Conservation (phyloP, 495 filamentous ascomycete species). For the Talaromyces thailandensis region DNA sequence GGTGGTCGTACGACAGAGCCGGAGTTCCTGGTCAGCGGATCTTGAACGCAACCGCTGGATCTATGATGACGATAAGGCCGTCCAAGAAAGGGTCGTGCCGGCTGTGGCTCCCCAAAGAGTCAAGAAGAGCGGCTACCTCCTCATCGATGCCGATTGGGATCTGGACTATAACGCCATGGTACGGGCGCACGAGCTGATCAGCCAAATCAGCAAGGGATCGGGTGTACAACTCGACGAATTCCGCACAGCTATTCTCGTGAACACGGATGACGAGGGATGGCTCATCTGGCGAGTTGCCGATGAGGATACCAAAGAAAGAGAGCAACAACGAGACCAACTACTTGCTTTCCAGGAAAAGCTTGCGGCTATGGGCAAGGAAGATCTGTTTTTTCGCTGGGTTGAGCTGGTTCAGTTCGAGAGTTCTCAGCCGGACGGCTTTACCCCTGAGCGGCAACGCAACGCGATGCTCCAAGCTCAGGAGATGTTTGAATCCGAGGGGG, state of each 20-base stretch:
- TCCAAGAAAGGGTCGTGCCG: conserved; percentile 42
- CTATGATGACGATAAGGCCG: conserved; percentile 34
- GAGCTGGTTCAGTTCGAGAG: conserved; percentile 80
- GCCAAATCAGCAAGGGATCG: conserved; percentile 33
- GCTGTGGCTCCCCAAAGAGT: conserved; percentile 57
- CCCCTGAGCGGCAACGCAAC: conserved; percentile 52
- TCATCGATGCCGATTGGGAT: conserved; percentile 73
- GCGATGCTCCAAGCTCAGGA: conserved; percentile 56
- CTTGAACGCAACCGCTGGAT: conserved; percentile 36
- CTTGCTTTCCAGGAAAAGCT: conserved; percentile 64
- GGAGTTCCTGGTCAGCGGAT: conserved; percentile 25
- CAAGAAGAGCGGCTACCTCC: conserved; percentile 67
- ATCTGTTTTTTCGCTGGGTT: conserved; percentile 77
- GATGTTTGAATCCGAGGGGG: conserved; percentile 59
- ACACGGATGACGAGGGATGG: conserved; percentile 58
- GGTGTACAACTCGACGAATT: conserved; percentile 43
- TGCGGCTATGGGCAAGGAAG: conserved; percentile 64
- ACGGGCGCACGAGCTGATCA: conserved; percentile 52
- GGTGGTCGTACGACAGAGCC: conserved; percentile 63
- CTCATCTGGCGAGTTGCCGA: conserved; percentile 45
- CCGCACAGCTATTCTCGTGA: conserved; percentile 54
- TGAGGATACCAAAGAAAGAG: conserved; percentile 39
- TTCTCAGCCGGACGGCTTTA: conserved; percentile 62
- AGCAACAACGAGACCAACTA: conserved; percentile 47
- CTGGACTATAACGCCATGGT: conserved; percentile 73